Conservation (phyloP, 1,139 yeast genomes). For the Yamadazyma atlantica region DNA sequence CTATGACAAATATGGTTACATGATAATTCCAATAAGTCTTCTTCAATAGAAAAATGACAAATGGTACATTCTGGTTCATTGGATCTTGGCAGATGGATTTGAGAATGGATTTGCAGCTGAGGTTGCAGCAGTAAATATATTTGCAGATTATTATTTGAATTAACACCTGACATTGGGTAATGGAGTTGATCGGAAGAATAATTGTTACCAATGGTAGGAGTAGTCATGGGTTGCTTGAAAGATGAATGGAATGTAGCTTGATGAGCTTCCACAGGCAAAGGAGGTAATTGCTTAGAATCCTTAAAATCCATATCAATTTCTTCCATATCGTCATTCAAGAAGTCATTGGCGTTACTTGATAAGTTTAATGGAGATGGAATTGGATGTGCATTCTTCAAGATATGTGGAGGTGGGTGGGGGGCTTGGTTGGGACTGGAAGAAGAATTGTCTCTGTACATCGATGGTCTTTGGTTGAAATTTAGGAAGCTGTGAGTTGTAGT, state of each 20-base stretch:
- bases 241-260: neutral
- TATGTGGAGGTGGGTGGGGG: conserved; percentile 5
- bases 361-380: conserved; percentile 16
- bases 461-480: neutral
- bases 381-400: conserved; percentile 8
- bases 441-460: neutral
- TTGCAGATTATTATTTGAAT: neutral
- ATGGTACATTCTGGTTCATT: conserved; percentile 23
- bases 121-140: conserved; percentile 3
- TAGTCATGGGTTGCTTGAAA: conserved; percentile 2
- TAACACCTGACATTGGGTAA: neutral
- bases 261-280: conserved; percentile 3
- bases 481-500: neutral
- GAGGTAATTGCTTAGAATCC: conserved; percentile 4
- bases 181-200: neutral
- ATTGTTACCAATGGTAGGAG: neutral
- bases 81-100: conserved; percentile 4
- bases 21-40: conserved; percentile 23
- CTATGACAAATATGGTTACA: conserved; percentile 32
- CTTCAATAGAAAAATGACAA: conserved; percentile 30
- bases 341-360: conserved; percentile 9
- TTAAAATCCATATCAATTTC: conserved; percentile 9
- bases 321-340: conserved; percentile 6
- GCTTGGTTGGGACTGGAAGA: neutral
- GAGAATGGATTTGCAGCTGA: neutral